phyloP scores from a whole-genome alignment of 2,329 filamentous ascomycete genomes.

The Aspergillus sp. region DNA sequence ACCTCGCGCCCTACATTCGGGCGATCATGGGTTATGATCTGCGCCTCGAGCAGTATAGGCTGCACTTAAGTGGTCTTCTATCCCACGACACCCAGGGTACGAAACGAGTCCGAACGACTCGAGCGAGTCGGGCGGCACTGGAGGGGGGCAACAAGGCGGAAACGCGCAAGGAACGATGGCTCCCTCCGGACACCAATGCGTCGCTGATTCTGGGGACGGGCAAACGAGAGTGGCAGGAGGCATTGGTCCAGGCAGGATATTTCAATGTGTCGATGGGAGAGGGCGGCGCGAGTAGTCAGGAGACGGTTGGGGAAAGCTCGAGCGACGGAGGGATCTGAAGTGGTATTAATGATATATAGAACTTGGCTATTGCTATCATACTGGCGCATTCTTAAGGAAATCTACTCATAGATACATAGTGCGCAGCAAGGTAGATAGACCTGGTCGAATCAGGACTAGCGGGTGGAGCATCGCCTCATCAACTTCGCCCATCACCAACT shows the following conservation, averaged over 20 bases:
- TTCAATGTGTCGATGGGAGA: slow-evolving; percentile 26
- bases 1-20: slow-evolving; percentile 88
- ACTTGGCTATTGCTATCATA: neutral
- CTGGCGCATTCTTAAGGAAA: no score
- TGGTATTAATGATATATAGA: neutral
- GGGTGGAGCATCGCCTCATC: neutral
- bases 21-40: slow-evolving; percentile 76
- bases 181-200: slow-evolving; percentile 61
- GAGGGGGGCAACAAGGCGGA: slow-evolving; percentile 69
- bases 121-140: slow-evolving; percentile 72
- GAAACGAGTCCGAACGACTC: slow-evolving; percentile 68
- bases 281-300: slow-evolving; percentile 12
- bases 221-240: slow-evolving; percentile 40
- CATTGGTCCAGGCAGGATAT: slow-evolving; percentile 32
- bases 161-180: slow-evolving; percentile 71
- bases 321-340: slow-evolving; percentile 17
- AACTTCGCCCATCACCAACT: no score
- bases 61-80: slow-evolving; percentile 61
- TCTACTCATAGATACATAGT: no score
- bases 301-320: slow-evolving; percentile 17
- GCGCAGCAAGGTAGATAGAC: neutral
- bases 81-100: slow-evolving; percentile 54
- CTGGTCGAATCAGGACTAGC: neutral
- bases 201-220: slow-evolving; percentile 66
- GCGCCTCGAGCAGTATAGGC: slow-evolving; percentile 66